Percentiles rank a stretch among this genome's conserved stretches.
phyloP scores from a whole-genome alignment of 164 flowering plant species.

The Magnolia sinica region DNA sequence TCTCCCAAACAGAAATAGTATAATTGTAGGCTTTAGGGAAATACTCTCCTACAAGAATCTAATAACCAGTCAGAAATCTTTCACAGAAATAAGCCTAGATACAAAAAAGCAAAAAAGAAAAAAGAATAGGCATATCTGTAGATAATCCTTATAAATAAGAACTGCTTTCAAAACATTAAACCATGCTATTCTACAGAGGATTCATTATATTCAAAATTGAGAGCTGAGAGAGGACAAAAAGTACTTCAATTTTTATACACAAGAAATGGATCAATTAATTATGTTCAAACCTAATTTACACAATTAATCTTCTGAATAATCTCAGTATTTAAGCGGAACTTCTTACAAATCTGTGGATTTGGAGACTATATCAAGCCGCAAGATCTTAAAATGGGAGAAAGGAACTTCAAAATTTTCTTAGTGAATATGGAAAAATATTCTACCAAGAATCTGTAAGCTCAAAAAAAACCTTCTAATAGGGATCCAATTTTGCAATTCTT shows the following conservation, averaged over 20 bases:
- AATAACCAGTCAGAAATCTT: background rate
- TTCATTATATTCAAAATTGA: background rate
- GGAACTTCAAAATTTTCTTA: too few relatives aligned
- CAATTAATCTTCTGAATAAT: background rate
- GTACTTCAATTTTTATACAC: background rate
- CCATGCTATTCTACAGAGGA: background rate
- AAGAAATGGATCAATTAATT: background rate
- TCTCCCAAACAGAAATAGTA: constrained; percentile 80
- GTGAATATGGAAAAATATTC: too few relatives aligned
- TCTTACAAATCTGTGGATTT: too few relatives aligned
- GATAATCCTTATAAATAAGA: too few relatives aligned
- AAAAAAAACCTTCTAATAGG: too few relatives aligned
- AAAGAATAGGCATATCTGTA: too few relatives aligned
- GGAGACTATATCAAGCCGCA: too few relatives aligned
- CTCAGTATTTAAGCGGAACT: too few relatives aligned
- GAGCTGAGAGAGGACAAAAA: background rate
- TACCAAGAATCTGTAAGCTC: too few relatives aligned
- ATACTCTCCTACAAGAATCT: constrained; percentile 54
- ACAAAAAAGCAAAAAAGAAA: background rate
- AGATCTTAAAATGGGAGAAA: too few relatives aligned
- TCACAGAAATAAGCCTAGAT: background rate
- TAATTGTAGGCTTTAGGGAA: constrained; percentile 71
- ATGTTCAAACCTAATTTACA: background rate
- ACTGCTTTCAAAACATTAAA: background rate
- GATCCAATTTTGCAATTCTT: too few relatives aligned